Evolutionary conservation across 805 yeast genomes (phyloP).

Genomic region (Danielia reshetovae): DNA sequence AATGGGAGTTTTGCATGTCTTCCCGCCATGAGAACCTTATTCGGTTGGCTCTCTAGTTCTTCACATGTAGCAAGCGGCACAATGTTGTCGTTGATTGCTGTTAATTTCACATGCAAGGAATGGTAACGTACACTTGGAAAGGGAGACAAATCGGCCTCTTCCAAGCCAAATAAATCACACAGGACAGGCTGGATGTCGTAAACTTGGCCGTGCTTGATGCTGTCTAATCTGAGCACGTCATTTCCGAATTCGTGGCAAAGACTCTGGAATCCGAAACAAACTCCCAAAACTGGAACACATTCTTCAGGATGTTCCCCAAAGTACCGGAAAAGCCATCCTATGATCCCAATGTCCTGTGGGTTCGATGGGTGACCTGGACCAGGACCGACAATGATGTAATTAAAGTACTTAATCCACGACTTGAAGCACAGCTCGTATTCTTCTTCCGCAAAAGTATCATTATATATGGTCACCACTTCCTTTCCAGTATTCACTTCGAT

Average conservation of each 20-base stretch:
- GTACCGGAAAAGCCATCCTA: slow-evolving; percentile 50
- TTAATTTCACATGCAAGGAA: slow-evolving; percentile 58
- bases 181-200: slow-evolving; percentile 50
- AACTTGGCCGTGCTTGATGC: slow-evolving; percentile 84
- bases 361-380: slow-evolving; percentile 90
- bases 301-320: slow-evolving; percentile 9
- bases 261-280: slow-evolving; percentile 90
- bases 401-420: slow-evolving; percentile 48
- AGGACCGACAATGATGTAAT: slow-evolving; percentile 86
- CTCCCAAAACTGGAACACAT: slow-evolving; percentile 71
- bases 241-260: slow-evolving; percentile 64
- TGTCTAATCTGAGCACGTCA: slow-evolving; percentile 45
- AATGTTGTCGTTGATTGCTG: slow-evolving; percentile 28
- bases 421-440: slow-evolving; percentile 34
- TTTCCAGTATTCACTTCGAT: slow-evolving; percentile 50
- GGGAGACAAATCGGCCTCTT: slow-evolving; percentile 1
- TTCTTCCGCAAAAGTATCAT: slow-evolving; percentile 46
- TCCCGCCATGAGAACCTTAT: slow-evolving; percentile 69
- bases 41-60: slow-evolving; percentile 21
- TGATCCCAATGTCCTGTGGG: slow-evolving; percentile 66
- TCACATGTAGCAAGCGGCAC: slow-evolving; percentile 59
- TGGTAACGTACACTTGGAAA: slow-evolving; percentile 85
- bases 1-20: slow-evolving; percentile 59
- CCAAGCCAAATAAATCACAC: slow-evolving; percentile 9
- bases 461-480: slow-evolving; percentile 56